A percentile compares a stretch with the other conserved stretches of the same genome.
phyloP scores from a whole-genome alignment of 768 basidiomycete genomes.

The Fibroporia radiculosa region DNA sequence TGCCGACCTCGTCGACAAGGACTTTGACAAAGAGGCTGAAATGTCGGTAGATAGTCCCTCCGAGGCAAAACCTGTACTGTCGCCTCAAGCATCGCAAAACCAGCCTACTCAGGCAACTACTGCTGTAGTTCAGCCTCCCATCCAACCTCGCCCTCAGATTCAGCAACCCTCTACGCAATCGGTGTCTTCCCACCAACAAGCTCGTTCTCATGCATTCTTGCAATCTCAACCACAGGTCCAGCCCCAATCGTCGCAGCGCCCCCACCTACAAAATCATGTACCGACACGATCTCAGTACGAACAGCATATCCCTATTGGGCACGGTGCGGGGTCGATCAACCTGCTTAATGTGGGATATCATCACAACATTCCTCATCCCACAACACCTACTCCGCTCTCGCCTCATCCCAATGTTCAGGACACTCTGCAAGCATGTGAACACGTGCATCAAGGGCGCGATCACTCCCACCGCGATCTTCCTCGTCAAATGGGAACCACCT shows the following conservation, averaged over 20 bases:
- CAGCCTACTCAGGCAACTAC: constrained; percentile 7
- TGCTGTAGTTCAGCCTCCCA: constrained; percentile 10
- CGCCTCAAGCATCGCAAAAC: constrained; percentile 2
- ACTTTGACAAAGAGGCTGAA: constrained; percentile 13
- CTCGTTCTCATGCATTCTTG: constrained; percentile 19
- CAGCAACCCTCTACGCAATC: constrained; percentile 19
- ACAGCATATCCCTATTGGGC: constrained; percentile 12
- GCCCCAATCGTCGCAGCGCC: constrained; percentile 12
- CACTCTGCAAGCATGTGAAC: constrained; percentile 10
- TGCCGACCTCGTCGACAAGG: constrained; percentile 16
- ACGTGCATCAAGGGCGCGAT: constrained; percentile 16
- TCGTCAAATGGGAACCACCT: neutral
- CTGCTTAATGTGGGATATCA: constrained; percentile 26
- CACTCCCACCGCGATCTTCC: constrained; percentile 10
- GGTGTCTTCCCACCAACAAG: constrained; percentile 14
- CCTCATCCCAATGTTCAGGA: constrained; percentile 14
- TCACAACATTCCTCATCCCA: constrained; percentile 22
- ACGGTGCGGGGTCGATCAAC: constrained; percentile 16
- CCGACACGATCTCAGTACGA: constrained; percentile 22
- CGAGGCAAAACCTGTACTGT: constrained; percentile 6
- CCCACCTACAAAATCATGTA: constrained; percentile 16
- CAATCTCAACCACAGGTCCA: constrained; percentile 6
- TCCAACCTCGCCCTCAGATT: constrained; percentile 20
- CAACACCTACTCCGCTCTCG: constrained; percentile 17
- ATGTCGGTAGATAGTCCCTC: constrained; percentile 17